Base-by-base conservation (phyloP, 176 grass and related monocot species). In the Cenchrus fungigraminus region DNA sequence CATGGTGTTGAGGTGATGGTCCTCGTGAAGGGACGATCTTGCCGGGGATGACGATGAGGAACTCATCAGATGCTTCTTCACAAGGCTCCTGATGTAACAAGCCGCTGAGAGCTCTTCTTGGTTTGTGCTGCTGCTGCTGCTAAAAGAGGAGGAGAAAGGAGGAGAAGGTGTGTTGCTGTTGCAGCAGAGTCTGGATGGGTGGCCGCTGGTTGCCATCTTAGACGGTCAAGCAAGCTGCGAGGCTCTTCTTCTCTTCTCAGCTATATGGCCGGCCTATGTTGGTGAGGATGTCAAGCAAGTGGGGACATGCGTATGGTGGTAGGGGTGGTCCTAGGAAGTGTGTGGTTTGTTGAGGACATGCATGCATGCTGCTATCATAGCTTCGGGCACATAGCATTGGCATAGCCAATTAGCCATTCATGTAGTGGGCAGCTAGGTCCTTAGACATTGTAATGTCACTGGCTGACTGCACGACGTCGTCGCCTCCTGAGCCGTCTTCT, bases 31-130 rank as follows among this genome's bases (percentile, higher is more conserved):
- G 87, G 68, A 40, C 37, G 37, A 55, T 76, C 81, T 92, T 86
- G 72, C 12, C 11, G 79, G 44, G 51, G 79, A 59, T 19, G 88
- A 79, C 8, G 81, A 78, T 0, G 87, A 90, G 40, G 83, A 74
- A 74, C 74, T 92, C 9, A 92, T 90, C 12, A 92, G 81, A 40
- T 91, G 81, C 57, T 92, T 90, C 62, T 92, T 95, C 47, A 86
- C 87, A 42, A 90, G 84, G 49, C 82, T 84, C 46, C 85, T 73
- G 44, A 92, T 90, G 81, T 88, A 85, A 40, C 79, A 85, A 40
- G 86, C 90, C 49, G 78, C 79, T 42, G 85, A 71, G 47, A 55
- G 88, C 53, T 86, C 66, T 53, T 86, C 59, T 71, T 92, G 62
- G 73, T 74, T 45, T 63, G 65, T 88, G 77, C 20, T 81, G 51